Percentiles rank a stretch among this genome's conserved stretches.
Conservation (phyloP, 2,329 filamentous ascomycete genomes). For the Chrysoporthe cubensis region DNA sequence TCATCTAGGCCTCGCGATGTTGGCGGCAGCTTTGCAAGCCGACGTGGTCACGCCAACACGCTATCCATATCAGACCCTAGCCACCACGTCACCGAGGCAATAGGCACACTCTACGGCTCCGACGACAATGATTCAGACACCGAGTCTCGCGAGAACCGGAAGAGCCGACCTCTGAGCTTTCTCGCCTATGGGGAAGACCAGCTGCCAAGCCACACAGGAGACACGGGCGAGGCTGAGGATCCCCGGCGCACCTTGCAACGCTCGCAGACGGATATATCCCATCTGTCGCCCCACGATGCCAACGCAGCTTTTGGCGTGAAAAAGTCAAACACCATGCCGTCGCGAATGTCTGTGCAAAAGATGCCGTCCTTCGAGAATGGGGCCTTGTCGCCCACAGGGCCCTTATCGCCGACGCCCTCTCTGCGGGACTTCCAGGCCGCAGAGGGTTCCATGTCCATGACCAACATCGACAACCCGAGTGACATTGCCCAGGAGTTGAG, state of each 20-base stretch:
- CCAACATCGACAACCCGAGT: conserved; percentile 87
- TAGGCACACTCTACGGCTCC: conserved; percentile 87
- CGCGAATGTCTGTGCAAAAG: conserved; percentile 45
- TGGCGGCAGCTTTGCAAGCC: conserved; percentile 60
- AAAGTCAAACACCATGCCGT: conserved; percentile 49
- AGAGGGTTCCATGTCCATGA: conserved; percentile 78
- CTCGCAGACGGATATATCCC: conserved; percentile 50
- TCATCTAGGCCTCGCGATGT: conserved; percentile 62
- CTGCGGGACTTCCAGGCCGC: conserved; percentile 57
- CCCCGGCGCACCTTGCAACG: conserved; percentile 46
- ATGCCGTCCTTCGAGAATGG: conserved; percentile 46
- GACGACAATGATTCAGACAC: conserved; percentile 62
- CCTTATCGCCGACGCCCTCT: conserved; percentile 57
- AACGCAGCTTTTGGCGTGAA: conserved; percentile 42
- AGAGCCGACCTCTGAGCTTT: conserved; percentile 74
- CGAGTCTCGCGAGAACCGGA: conserved; percentile 49
- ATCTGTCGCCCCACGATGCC: conserved; percentile 26
- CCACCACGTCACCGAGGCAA: conserved; percentile 93
- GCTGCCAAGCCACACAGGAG: conserved; percentile 40
- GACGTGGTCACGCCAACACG: conserved; percentile 61
- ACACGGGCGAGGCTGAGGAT: conserved; percentile 38
- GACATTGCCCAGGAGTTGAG: conserved; percentile 91
- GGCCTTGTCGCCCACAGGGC: conserved; percentile 37
- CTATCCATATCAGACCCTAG: conserved; percentile 81
- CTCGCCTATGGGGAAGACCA: conserved; percentile 62